A percentile compares a stretch with the other conserved stretches of the same genome.
These are phyloP conservation scores for Marasmius oreades DNA, from an alignment of 1,284 basidiomycete genomes.

Conservation along the genomic window DNA sequence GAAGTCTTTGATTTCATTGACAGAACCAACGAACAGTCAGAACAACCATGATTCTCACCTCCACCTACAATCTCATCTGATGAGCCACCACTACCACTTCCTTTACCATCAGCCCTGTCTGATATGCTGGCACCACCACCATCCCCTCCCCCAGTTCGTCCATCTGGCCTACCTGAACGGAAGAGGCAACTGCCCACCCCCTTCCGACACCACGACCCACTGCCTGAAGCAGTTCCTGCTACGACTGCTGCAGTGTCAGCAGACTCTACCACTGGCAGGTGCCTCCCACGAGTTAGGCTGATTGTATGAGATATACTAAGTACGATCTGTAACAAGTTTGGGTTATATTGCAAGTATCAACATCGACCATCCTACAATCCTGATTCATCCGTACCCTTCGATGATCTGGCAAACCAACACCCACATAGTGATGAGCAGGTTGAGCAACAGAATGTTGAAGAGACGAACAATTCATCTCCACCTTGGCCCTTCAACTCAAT, in stretches of 20 bases:
- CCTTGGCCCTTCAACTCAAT: constrained; percentile 23
- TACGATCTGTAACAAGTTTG: constrained; percentile 25
- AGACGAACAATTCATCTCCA: neutral
- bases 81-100: too few species aligned
- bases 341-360: constrained; percentile 24
- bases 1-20: too few species aligned
- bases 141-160: too few species aligned
- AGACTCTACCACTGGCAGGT: neutral
- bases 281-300: constrained; percentile 19
- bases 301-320: constrained; percentile 25
- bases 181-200: too few species aligned
- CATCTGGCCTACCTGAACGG: too few species aligned
- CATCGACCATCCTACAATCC: constrained; percentile 26
- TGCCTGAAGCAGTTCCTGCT: neutral
- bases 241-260: too few species aligned
- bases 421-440: neutral
- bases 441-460: neutral
- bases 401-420: constrained; percentile 17
- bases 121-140: too few species aligned
- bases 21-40: too few species aligned
- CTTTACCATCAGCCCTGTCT: too few species aligned
- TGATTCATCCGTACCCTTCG: constrained; percentile 17
- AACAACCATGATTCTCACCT: too few species aligned
- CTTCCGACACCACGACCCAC: neutral
- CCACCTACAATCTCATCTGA: too few species aligned